Percentiles rank a stretch among this genome's conserved stretches.
These are phyloP conservation scores for Malassezia psittaci DNA, from an alignment of 1,284 basidiomycete species.

Conservation along the genomic window DNA sequence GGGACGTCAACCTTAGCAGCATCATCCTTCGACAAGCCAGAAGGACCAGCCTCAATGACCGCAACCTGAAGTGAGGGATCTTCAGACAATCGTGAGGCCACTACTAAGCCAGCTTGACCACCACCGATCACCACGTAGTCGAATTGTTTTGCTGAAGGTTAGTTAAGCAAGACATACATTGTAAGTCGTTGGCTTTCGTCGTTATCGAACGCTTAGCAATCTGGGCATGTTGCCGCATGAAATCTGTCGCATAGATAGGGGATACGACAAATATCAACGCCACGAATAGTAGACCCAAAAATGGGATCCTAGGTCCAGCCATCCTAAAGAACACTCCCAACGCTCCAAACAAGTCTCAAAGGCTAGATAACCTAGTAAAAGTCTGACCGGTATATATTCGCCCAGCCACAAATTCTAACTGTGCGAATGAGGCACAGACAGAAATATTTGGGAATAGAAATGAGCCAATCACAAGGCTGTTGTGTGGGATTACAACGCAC, in stretches of 20 bases:
- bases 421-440: no score
- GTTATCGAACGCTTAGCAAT: neutral
- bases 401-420: no score
- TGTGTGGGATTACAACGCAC: no score
- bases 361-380: no score
- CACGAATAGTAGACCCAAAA: neutral
- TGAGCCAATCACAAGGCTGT: no score
- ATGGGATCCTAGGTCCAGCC: no score
- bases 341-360: no score
- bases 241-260: neutral
- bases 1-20: slow-evolving; percentile 17
- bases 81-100: slow-evolving; percentile 32
- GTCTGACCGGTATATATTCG: no score
- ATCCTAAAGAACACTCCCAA: no score
- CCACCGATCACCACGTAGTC: slow-evolving; percentile 48
- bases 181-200: slow-evolving; percentile 7
- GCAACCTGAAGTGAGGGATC: slow-evolving; percentile 32
- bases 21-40: slow-evolving; percentile 20
- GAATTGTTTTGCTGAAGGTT: slow-evolving; percentile 16
- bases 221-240: neutral
- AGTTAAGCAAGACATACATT: neutral
- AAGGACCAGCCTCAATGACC: slow-evolving; percentile 53
- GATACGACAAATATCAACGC: neutral
- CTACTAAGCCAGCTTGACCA: slow-evolving; percentile 55
- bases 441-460: no score